Percentiles rank a stretch among this genome's conserved stretches.
Evolutionary conservation across 192 early-diverging fungal genomes (phyloP).

Genomic region (Linnemannia zychae): DNA sequence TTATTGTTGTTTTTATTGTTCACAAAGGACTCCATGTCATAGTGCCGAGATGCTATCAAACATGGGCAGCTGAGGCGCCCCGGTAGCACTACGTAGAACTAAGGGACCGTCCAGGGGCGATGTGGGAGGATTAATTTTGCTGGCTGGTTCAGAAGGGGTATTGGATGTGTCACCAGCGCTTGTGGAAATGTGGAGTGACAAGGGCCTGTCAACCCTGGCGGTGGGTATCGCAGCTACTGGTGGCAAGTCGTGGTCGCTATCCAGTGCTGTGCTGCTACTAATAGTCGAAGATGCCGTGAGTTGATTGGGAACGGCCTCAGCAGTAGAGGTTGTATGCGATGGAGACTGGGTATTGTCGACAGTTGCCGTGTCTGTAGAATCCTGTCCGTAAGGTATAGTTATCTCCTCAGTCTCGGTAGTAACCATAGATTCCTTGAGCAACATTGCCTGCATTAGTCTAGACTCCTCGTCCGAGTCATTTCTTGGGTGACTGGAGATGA

Average conservation of each 20-base stretch:
- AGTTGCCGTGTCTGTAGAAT: neutral
- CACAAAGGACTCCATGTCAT: neutral
- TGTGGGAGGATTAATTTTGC: neutral
- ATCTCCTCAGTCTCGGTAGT: conserved; percentile 6
- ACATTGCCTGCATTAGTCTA: conserved; percentile 35
- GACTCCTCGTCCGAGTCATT: conserved; percentile 20
- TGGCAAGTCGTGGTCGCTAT: neutral
- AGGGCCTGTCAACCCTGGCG: neutral
- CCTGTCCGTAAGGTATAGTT: neutral
- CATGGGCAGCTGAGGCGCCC: conserved; percentile 12
- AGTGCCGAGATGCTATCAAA: conserved; percentile 6
- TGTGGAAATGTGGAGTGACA: neutral
- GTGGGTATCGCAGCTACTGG: neutral
- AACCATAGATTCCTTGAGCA: conserved; percentile 29
- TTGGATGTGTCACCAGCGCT: conserved; percentile 2
- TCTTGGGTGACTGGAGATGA: neutral
- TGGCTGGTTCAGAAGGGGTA: neutral
- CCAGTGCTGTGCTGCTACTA: neutral
- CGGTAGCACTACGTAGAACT: conserved; percentile 1
- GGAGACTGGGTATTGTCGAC: neutral
- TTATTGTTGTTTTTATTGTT: neutral
- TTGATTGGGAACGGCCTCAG: neutral
- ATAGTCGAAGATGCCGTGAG: neutral
- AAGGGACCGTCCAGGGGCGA: neutral
- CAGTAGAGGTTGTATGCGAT: conserved; percentile 21